Evolutionary conservation across 352 stramenopile genomes (phyloP), one percentile per base, ranked within the genome.

Genomic region (Blastocystis sp.): DNA sequence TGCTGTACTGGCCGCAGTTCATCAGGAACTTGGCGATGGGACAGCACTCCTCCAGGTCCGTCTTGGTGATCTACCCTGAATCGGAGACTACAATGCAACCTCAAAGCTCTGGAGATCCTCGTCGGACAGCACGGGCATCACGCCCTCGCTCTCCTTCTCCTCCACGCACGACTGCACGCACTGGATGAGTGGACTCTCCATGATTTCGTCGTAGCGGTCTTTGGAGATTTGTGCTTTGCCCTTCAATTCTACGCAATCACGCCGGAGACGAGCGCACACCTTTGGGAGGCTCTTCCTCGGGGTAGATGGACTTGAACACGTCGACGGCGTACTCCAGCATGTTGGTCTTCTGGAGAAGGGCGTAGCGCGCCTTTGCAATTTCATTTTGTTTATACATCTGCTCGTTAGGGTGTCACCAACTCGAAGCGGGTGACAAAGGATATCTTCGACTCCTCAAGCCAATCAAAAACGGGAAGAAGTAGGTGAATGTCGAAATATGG

Each of bases 391-490:
- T 52, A 38, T 76, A 76, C 65, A 76, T 76, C 4, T 76, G 65
- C 9, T 11, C 21, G 38, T 76, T 7, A 76, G 52, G 65, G 43
- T 28, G 38, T 53, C n/a, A 34, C 28, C 28, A 34, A 34, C 10
- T 76, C 7, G 7, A 4, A 7, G 23, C 14, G 52, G 7, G 9
- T 11, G n/a, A 41, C 41, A 41, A 17, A 76, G 65, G 65, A 76
- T 76, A 76, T 76, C 9, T 76, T 76, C 17, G 65, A 53, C 10
- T 76, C 38, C 34, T 76, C 65, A 11, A 76, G 65, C 65, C 65
- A 76, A 43, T 76, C 5, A 56, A 76, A 76, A 5, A 76, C 52
- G 5, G 38, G 38, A 76, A 76, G 65, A 19, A 76, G 10, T 17
- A 76, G 10, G 52, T 76, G 65, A 38, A 76, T 76, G 34, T 76